A percentile compares a stretch with the other conserved stretches of the same genome.
Evolutionary conservation across 2,329 filamentous ascomycete species (phyloP).

Genomic region (Sclerotinia minor): DNA sequence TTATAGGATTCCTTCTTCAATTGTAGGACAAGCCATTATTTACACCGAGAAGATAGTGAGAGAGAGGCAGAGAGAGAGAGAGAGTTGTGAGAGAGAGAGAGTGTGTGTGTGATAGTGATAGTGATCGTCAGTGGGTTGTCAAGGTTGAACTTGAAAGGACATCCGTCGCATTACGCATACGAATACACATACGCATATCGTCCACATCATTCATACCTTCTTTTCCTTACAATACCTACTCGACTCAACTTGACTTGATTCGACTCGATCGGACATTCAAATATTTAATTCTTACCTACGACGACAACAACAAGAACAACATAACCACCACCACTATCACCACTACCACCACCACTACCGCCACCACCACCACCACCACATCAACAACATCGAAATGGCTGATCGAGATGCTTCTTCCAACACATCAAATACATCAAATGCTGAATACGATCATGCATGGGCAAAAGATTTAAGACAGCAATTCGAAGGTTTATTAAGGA

Average conservation of each 20-base stretch:
- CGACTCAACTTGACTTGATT: neutral
- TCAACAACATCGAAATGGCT: slow-evolving; percentile 31
- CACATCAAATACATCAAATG: slow-evolving; percentile 23
- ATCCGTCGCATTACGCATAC: neutral
- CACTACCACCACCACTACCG: neutral
- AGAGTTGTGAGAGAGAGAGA: neutral
- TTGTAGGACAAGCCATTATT: neutral
- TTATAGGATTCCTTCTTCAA: neutral
- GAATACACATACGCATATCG: too few relatives aligned
- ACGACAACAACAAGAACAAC: too few relatives aligned
- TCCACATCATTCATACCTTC: too few relatives aligned
- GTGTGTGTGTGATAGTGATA: neutral
- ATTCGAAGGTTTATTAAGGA: slow-evolving; percentile 84
- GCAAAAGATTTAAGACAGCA: slow-evolving; percentile 76
- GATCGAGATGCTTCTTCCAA: slow-evolving; percentile 31
- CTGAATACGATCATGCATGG: slow-evolving; percentile 65
- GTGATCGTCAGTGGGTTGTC: slow-evolving; percentile 4
- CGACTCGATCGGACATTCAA: neutral
- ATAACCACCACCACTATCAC: neutral
- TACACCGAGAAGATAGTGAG: neutral
- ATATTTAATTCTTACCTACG: neutral
- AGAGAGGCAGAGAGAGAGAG: too few relatives aligned
- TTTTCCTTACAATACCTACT: neutral
- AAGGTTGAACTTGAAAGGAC: slow-evolving; percentile 13
- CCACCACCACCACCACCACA: slow-evolving; percentile 2